Percentiles rank a stretch among this genome's conserved stretches.
Conservation (phyloP, 2,329 filamentous ascomycete genomes). For the Metarhizium album region DNA sequence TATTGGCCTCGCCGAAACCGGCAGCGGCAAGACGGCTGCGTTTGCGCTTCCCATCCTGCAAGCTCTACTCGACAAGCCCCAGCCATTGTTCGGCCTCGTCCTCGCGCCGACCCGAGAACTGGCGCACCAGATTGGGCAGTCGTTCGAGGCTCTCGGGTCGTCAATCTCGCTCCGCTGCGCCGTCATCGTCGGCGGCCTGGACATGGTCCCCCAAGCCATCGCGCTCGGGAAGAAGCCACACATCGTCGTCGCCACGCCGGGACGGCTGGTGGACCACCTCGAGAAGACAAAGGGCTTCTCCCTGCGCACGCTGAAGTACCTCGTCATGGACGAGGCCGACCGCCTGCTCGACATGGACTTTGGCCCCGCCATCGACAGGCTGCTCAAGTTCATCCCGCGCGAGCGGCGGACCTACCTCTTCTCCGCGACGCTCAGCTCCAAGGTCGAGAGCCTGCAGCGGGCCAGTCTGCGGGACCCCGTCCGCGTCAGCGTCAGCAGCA, state of each 20-base stretch:
- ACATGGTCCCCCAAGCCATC: slow-evolving; percentile 88
- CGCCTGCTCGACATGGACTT: slow-evolving; percentile 89
- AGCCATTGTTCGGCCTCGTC: slow-evolving; percentile 77
- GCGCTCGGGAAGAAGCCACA: slow-evolving; percentile 94
- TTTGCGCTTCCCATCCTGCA: slow-evolving; percentile 92
- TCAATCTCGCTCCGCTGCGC: slow-evolving; percentile 80
- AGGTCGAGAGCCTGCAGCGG: slow-evolving; percentile 85
- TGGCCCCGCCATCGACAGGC: slow-evolving; percentile 83
- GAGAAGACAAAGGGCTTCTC: slow-evolving; percentile 97
- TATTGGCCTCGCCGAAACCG: slow-evolving; percentile 90
- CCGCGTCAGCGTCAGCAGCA: slow-evolving; percentile 68
- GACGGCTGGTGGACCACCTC: slow-evolving; percentile 79
- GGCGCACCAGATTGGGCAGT: slow-evolving; percentile 79
- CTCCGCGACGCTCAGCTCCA: slow-evolving; percentile 87
- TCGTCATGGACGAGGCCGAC: slow-evolving; percentile 95
- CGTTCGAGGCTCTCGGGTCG: slow-evolving; percentile 78
- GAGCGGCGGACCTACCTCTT: slow-evolving; percentile 79
- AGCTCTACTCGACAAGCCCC: slow-evolving; percentile 77
- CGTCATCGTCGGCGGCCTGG: slow-evolving; percentile 84
- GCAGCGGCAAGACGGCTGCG: slow-evolving; percentile 89
- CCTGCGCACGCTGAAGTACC: slow-evolving; percentile 67
- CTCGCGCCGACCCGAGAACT: slow-evolving; percentile 89
- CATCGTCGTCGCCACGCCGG: slow-evolving; percentile 84
- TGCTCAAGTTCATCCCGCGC: slow-evolving; percentile 75
- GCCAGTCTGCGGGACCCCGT: slow-evolving; percentile 79